Evolutionary conservation across 1,284 basidiomycete species (phyloP), one percentile per base, ranked within the genome.

Genomic region (Volvariella surrecta): DNA sequence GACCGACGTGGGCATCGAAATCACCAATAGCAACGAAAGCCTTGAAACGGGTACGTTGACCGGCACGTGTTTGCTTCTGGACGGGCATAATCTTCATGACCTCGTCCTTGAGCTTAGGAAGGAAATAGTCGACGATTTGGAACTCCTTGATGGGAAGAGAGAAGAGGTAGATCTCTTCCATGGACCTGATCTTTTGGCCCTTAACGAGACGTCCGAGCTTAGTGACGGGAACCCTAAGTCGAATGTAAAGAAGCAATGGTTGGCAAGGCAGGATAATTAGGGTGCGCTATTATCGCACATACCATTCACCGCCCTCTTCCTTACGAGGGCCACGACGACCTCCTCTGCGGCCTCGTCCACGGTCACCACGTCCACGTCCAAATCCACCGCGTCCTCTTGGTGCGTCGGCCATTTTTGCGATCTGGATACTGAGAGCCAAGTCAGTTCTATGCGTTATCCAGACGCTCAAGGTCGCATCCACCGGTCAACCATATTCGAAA

Each of bases 71-170:
- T 73, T 99, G 96, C 75, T 99, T 99, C 75, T 99, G 96, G 50
- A 99, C 96, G 57, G 96, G 96, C 87, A 93, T 94, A 68, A 99
- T 99, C 70, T 95, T 96, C 96, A 99, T 99, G 55, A 99, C 95
- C 71, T 99, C 95, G 63, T 99, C 93, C 79, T 97, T 97, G 70
- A 97, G 87, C 65, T 91, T 89, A 58, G 94, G 93, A 41, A 96
- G 79, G 87, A 97, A 95, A 66, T 85, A 82, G 74, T 97, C 93
- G 76, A 97, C 85, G 66, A 97, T 95, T 68, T 97, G 94, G 76
- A 73, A 97, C 72, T 97, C 93, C 73, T 97, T 97, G 68, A 97
- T 89, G 54, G 96, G 94, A 53, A 99, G 88, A 38, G 96, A 99
- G 85, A 99, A 99, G 61, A 99, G 90, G 76, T 99, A 99, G 73